phyloP scores from a whole-genome alignment of 2,329 filamentous ascomycete species.

The Trichoderma atroviride region DNA sequence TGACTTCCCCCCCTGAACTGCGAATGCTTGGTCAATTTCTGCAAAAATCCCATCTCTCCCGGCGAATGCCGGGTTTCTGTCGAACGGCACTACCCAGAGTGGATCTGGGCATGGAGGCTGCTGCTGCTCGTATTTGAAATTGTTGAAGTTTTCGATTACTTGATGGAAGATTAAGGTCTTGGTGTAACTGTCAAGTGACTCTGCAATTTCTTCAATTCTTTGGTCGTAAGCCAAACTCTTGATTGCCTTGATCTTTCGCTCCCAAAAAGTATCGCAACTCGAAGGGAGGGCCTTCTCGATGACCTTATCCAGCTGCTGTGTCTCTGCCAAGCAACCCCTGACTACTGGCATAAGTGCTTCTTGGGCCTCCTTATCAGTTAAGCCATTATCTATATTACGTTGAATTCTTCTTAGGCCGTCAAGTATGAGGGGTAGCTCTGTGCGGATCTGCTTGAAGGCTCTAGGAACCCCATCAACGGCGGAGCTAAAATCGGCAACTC shows the following conservation, averaged over 20 bases:
- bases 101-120: background rate
- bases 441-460: slow-evolving; percentile 3
- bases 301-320: background rate
- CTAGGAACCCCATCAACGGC: background rate
- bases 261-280: background rate
- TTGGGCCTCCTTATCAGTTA: background rate
- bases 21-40: slow-evolving; percentile 15
- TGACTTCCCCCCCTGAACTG: slow-evolving; percentile 14
- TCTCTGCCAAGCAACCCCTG: slow-evolving; percentile 1
- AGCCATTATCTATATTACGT: background rate
- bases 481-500: slow-evolving; percentile 10
- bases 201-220: slow-evolving; percentile 10
- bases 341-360: slow-evolving; percentile 19
- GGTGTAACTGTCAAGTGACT: slow-evolving; percentile 14
- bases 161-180: slow-evolving; percentile 16
- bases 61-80: slow-evolving; percentile 20
- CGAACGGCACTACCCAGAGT: slow-evolving; percentile 19
- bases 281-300: slow-evolving; percentile 12
- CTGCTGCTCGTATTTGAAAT: background rate
- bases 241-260: background rate
- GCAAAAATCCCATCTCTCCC: slow-evolving; percentile 12
- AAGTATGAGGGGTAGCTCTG: slow-evolving; percentile 9
- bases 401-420: slow-evolving; percentile 13
- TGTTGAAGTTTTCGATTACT: slow-evolving; percentile 7
- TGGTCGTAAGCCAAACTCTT: slow-evolving; percentile 14